Percentiles rank a stretch among this genome's conserved stretches.
These are phyloP conservation scores for Saturnispora serradocipensis DNA, from an alignment of 805 yeast genomes.

Conservation along the genomic window DNA sequence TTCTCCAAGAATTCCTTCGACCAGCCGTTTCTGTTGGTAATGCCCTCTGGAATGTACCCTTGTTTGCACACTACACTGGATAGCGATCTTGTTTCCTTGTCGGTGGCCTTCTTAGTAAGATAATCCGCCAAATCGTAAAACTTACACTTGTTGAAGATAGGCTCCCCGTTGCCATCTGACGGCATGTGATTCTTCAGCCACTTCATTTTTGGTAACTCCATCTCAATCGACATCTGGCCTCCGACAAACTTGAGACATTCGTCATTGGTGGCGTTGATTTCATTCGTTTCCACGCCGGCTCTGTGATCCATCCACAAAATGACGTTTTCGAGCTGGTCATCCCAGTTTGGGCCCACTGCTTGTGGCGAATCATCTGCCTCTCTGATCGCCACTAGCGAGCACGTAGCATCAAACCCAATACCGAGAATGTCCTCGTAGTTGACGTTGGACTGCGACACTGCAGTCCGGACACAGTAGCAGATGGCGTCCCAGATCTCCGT, in stretches of 20 bases:
- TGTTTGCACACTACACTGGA: constrained; percentile 94
- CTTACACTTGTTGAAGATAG: constrained; percentile 46
- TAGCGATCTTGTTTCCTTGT: constrained; percentile 75
- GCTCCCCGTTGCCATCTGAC: constrained; percentile 26
- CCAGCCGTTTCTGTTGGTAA: constrained; percentile 92
- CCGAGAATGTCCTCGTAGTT: constrained; percentile 66
- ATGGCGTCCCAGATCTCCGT: constrained; percentile 88
- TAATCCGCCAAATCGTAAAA: constrained; percentile 91
- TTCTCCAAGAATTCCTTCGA: constrained; percentile 61
- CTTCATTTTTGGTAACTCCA: constrained; percentile 95
- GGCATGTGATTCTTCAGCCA: constrained; percentile 90
- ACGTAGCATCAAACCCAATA: constrained; percentile 95
- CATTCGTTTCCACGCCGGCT: constrained; percentile 71
- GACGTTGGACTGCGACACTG: constrained; percentile 65
- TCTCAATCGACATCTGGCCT: constrained; percentile 95
- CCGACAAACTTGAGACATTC: constrained; percentile 85
- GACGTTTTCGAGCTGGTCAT: constrained; percentile 65
- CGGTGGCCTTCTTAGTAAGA: constrained; percentile 86
- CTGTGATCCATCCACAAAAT: constrained; percentile 98
- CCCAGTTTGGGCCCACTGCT: constrained; percentile 88
- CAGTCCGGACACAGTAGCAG: constrained; percentile 70
- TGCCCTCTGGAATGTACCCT: constrained; percentile 88
- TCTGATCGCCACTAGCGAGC: constrained; percentile 79
- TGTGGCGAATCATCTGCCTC: constrained; percentile 59
- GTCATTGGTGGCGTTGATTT: constrained; percentile 73